Base-by-base conservation (phyloP, 164 flowering plant species). In the Aristolochia fimbriata region DNA sequence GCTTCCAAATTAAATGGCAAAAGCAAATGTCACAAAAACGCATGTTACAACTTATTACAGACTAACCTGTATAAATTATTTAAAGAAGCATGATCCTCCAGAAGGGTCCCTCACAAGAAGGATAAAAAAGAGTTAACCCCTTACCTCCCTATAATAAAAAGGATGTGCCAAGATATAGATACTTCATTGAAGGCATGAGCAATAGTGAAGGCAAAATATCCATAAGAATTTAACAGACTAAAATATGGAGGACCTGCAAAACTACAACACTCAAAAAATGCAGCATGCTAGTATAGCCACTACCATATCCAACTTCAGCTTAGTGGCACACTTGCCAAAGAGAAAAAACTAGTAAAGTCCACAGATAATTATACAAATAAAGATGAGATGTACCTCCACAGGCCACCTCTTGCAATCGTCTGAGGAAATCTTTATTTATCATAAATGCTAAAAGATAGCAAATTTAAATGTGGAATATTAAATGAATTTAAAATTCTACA, bases 201-300 rank as follows among this genome's bases (percentile, higher is more conserved):
- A 25, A 70, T 11, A 60, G 61, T 57, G 53, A 46, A 64, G 64
- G 54, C 54, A 47, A 68, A 31, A 66, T 33, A 62, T 61, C 74
- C 70, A 67, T 47, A 30, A 54, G 68, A 59, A 58, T 65, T 61
- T 57, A 73, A 63, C 22, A 56, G 50, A 15, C 47, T 2, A 55
- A 47, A 60, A 2, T 23, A 65, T 47, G 62, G 46, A 58, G 59
- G 33, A 78, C 81, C 78, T 71, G 81, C 80, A 76, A 71, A 73
- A 77, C 74, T 73, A 62, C 33, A 70, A 66, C 51, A 60, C 72
- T 66, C 59, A 46, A 48, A 65, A 69, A 60, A 47, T 17, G 47
- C 46, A 19, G 2, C 49, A 23, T 45, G 53, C 57, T 51, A 31
- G 22, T 49, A 17, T 49, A 49, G 43, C 27, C 50, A 20, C 47